A percentile compares a stretch with the other conserved stretches of the same genome.
phyloP scores from a whole-genome alignment of 805 yeast species.

The Teunomyces lycoperdinae region DNA sequence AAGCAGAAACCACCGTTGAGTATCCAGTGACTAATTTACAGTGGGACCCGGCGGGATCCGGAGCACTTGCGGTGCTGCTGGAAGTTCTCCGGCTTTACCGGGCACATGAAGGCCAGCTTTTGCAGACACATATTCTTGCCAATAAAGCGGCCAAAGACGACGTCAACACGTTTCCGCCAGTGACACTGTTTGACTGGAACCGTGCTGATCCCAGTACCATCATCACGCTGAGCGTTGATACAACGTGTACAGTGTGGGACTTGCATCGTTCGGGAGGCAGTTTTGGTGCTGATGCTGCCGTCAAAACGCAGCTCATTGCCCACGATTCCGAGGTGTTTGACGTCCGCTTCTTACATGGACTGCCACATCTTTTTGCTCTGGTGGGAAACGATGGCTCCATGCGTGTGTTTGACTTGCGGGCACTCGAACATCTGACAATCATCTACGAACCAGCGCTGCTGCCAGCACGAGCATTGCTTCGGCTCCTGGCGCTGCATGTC shows the following conservation, averaged over 20 bases:
- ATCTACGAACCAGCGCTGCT: conserved; percentile 71
- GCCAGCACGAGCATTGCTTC: conserved; percentile 53
- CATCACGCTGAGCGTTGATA: conserved; percentile 87
- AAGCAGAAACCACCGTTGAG: conserved; percentile 29
- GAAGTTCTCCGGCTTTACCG: conserved; percentile 70
- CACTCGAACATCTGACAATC: conserved; percentile 90
- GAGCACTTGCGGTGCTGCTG: conserved; percentile 61
- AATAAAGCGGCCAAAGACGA: conserved; percentile 41
- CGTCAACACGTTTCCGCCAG: conserved; percentile 67
- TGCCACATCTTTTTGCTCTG: conserved; percentile 78
- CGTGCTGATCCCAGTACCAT: conserved; percentile 61
- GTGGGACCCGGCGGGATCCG: conserved; percentile 64
- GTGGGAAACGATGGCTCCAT: conserved; percentile 96
- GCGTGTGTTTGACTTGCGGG: conserved; percentile 84
- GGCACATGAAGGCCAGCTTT: conserved; percentile 40
- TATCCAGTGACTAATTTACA: conserved; percentile 70
- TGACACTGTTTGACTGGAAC: conserved; percentile 95
- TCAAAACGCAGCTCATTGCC: conserved; percentile 91
- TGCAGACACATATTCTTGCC: conserved; percentile 41
- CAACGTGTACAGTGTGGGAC: conserved; percentile 98
- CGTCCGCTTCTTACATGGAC: conserved; percentile 75
- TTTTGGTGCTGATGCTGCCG: conserved; percentile 40
- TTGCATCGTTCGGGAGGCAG: conserved; percentile 33
- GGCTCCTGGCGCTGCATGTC: conserved; percentile 72
- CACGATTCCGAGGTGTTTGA: conserved; percentile 96